phyloP scores from a whole-genome alignment of 805 yeast species.

The Candida qinlingensis region DNA sequence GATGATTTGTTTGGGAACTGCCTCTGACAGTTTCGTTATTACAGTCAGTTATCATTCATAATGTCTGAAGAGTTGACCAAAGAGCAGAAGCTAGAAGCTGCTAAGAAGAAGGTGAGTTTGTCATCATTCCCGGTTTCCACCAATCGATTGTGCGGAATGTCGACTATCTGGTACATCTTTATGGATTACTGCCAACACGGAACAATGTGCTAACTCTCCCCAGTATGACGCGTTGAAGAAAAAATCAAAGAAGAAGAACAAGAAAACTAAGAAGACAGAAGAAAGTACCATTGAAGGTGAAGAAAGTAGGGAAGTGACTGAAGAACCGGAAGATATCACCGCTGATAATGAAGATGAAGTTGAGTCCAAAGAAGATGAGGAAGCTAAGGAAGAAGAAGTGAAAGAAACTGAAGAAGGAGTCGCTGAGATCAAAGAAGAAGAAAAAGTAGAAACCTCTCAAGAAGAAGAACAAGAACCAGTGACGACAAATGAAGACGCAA shows the following conservation, averaged over 20 bases:
- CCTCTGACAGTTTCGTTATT: too few relatives aligned
- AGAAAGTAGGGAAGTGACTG: conserved; percentile 6
- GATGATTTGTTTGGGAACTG: too few relatives aligned
- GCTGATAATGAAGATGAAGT: conserved; percentile 2
- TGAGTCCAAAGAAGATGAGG: conserved; percentile 6
- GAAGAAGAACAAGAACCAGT: too few relatives aligned
- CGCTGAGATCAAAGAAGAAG: conserved; percentile 7
- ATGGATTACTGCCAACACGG: too few relatives aligned
- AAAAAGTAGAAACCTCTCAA: neutral
- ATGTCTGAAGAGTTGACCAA: conserved; percentile 32
- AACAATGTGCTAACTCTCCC: neutral
- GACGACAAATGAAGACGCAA: neutral
- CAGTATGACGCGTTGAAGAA: conserved; percentile 64
- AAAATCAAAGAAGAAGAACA: conserved; percentile 43
- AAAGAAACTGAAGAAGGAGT: neutral
- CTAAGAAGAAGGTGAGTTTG: conserved; percentile 52
- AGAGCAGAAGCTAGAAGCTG: conserved; percentile 66
- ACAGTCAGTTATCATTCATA: too few relatives aligned
- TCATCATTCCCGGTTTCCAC: too few relatives aligned
- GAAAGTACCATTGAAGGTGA: neutral
- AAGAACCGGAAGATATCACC: conserved; percentile 1
- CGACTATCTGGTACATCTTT: too few relatives aligned
- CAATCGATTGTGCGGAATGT: too few relatives aligned
- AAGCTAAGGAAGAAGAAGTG: conserved; percentile 4
- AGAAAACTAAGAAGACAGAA: conserved; percentile 27